Base-by-base conservation (phyloP, 1,139 yeast genomes). In the Hanseniaspora uvarum region DNA sequence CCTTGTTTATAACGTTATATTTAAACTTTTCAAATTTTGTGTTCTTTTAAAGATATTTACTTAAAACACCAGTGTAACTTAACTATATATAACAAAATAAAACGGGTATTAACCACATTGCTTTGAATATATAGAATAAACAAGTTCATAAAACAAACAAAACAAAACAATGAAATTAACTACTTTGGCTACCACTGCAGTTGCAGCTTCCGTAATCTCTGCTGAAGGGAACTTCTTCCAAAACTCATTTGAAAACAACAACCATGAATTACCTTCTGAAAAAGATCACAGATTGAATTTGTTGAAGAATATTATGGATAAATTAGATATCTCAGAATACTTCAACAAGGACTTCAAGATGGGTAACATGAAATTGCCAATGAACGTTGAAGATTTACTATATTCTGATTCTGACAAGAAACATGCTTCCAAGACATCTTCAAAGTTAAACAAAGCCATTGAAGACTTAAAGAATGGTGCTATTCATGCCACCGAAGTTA, bases 301-400 rank as follows among this genome's bases (percentile, higher is more conserved):
- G 31, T 44, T 53, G 23, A 39, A 53, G 14, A 40, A 38, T 21
- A 48, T 53, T 24, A 43, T 53, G 53, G 53, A 50, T 21, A 50
- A 50, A 24, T 37, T 50, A n/a, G 53, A 50, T n/a, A 37, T 50
- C 31, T 43, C 48, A 8, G 48, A 43, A 18, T 50, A 50, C 44
- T 50, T 50, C 26, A 50, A 50, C 44, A 37, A 50, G 41, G 48
- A 50, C 21, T 40, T 19, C 33, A 24, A 33, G 18, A 23, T 50
- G 44, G 53, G 53, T 37, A 40, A 23, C 38, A 48, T 53, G 44
- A 53, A 53, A 12, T 39, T 53, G 16, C 53, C 53, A 38, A 48
- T 53, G 48, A 43, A 52, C 16, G 19, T 50, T 30, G 38, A 48
- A 26, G 55, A 53, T 30, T 38, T 48, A 16, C 21, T 45, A 14